A percentile compares a stretch with the other conserved stretches of the same genome.
These are phyloP conservation scores for Aureobasidium pullulans DNA, from an alignment of 2,329 filamentous ascomycete genomes.

Conservation along the genomic window DNA sequence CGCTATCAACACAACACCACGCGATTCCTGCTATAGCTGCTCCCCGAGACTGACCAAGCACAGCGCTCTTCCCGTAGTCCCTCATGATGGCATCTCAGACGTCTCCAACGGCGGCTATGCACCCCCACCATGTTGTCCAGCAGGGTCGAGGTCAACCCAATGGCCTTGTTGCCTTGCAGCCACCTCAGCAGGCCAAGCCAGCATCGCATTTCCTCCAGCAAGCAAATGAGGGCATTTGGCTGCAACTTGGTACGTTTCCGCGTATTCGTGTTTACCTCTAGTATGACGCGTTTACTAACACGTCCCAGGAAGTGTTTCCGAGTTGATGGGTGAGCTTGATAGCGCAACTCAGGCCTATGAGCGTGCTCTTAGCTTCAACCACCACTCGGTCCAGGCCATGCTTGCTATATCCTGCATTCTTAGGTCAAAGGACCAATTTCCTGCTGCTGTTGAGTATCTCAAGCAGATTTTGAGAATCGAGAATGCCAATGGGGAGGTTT, in stretches of 20 bases:
- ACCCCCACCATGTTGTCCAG: conserved; percentile 58
- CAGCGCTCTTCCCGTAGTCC: background rate
- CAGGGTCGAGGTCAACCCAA: conserved; percentile 51
- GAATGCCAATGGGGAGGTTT: conserved; percentile 82
- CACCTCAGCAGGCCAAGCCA: conserved; percentile 48
- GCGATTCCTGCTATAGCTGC: background rate
- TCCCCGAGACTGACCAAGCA: background rate
- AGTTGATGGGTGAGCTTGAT: conserved; percentile 80
- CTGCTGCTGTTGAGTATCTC: conserved; percentile 87
- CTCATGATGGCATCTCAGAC: conserved; percentile 47
- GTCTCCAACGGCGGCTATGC: conserved; percentile 69
- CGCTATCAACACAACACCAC: background rate
- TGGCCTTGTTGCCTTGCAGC: conserved; percentile 33
- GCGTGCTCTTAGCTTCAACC: conserved; percentile 78
- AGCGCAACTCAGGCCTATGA: conserved; percentile 88
- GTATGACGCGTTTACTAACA: conserved; percentile 11
- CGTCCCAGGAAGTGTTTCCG: conserved; percentile 68
- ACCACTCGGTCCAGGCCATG: conserved; percentile 84
- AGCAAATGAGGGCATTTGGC: conserved; percentile 84
- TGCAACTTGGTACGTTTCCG: conserved; percentile 72
- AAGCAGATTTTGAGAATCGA: conserved; percentile 88
- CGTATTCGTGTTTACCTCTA: background rate
- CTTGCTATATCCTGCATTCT: conserved; percentile 89
- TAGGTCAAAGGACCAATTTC: conserved; percentile 85
- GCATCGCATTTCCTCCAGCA: conserved; percentile 67